Evolutionary conservation across 345 rosid species (phyloP), one percentile per base, ranked within the genome.

Genomic region (Salix viminalis): DNA sequence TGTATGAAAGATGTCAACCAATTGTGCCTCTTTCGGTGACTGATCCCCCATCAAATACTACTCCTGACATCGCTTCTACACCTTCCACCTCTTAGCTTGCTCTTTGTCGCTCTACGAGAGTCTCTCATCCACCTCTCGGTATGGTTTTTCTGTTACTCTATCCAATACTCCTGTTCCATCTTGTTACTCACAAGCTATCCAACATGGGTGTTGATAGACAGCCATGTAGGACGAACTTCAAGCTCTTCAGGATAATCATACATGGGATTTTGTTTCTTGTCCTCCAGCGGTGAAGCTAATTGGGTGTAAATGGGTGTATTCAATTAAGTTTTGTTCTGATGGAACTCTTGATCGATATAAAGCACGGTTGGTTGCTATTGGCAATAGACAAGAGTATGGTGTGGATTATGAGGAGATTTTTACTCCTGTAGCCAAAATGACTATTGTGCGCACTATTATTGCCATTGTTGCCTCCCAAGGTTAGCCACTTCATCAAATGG

Each of bases 21-120:
- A 18, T 7, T 50, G 0, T 50, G 7, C n/a, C 58, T 50, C 9
- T 50, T 6, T 18, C 5, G 1, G 0, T 1, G 0, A 21, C 1
- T 50, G 0, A 18, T n/a, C 56, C 2, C 0, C 9, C 7, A 50
- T 4, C 3, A 1, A 1, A 1, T 18, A 18, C 0, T 50, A 1
- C 18, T 50, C 5, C 16, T 5, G 6, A 6, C 0, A 50, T 16
- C 2, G 2, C 56, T 50, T 50, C 18, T 16, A 6, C 7, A 21
- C 6, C 2, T 18, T 50, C 7, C 21, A 4, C 5, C n/a, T 7
- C 7, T 18, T 6, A 5, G 5, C 58, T 2, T 28, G 2, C 30
- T 1, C 30, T 28, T 28, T 2, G 30, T n/a, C 16, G 1, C 5
- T 50, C 8, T 18, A 18, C 9, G 18, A 50, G 34, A 4, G 34